Base-by-base conservation (phyloP, 1,284 basidiomycete species). In the Ganoderma leucocontextum region DNA sequence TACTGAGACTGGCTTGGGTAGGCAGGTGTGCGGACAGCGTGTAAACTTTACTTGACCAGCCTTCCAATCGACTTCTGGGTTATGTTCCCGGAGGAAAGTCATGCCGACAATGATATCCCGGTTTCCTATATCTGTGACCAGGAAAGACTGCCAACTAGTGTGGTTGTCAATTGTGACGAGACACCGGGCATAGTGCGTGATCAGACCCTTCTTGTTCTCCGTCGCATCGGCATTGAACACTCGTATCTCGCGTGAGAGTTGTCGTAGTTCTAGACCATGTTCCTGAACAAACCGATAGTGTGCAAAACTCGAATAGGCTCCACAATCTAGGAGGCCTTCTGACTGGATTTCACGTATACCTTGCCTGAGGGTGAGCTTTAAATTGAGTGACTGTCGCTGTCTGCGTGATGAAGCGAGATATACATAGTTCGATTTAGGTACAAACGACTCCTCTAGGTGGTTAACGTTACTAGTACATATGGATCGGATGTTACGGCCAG, bases 401-500 rank as follows among this genome's bases (percentile, higher is more conserved):
- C 39, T 39, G 39, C 13, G 4, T 10, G 39, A 39, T 4, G 13
- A 39, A 66, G 42, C 77, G 71, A 0, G 72, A 70, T 61, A 78
- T 78, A n/a, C 76, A 78, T 0, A 76, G 74, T 0, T 70, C 73
- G 1, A 78, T 60, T 0, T 73, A 62, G 0, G 52, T 4, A 0
- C 70, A 70, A 0, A 78, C 17, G 39, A 39, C 39, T 39, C 39
- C 39, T 39, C 13, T 39, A 39, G 13, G 39, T 39, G 39, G 39
- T 39, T 39, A 10, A 39, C 39, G 39, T 4, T 39, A 12, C 49
- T 35, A 47, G 60, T 58, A 36, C 42, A 61, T 10, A 39, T 29
- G 29, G 29, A 39, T 8, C 60, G 67, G 29, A 41, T 61, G 0
- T 78, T 80, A 65, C 73, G 7, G n/a, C 70, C 79, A 17, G 76